Evolutionary conservation across 164 flowering plant species (phyloP).

Genomic region (Sextonia rubra): DNA sequence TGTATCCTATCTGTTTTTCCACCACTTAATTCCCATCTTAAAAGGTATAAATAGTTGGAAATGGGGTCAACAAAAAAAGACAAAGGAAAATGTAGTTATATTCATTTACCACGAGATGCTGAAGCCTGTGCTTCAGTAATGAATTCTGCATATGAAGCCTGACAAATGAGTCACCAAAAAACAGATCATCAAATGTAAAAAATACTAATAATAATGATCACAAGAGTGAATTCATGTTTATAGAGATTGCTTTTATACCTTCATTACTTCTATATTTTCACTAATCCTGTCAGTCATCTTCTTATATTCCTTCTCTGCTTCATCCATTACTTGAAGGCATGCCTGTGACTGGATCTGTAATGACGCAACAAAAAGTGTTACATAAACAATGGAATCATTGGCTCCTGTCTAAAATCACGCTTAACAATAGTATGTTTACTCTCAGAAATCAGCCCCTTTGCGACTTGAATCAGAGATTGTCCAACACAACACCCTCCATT

Average conservation of each 20-base stretch:
- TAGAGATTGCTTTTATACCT: conserved; percentile 10
- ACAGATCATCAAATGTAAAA: conserved; percentile 1
- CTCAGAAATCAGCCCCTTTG: too few relatives aligned
- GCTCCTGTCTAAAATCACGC: too few relatives aligned
- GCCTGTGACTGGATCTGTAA: conserved; percentile 57
- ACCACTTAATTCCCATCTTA: background rate
- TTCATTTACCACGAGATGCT: conserved; percentile 51
- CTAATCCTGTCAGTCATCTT: conserved; percentile 52
- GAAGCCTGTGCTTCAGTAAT: conserved; percentile 54
- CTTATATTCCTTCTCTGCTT: conserved; percentile 64
- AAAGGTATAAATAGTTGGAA: background rate
- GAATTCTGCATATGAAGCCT: conserved; percentile 66
- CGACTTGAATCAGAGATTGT: background rate
- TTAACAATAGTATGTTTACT: too few relatives aligned
- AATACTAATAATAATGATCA: background rate
- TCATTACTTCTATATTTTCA: conserved; percentile 44
- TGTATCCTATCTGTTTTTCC: too few relatives aligned
- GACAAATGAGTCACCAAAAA: conserved; percentile 12
- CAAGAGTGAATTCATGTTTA: background rate
- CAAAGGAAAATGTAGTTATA: background rate
- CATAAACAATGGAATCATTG: too few relatives aligned
- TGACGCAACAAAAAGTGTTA: background rate
- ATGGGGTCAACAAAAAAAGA: background rate
- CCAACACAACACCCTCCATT: background rate
- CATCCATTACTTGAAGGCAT: conserved; percentile 54